Conservation (phyloP, 768 basidiomycete genomes). For the Mrakia blollopis region DNA sequence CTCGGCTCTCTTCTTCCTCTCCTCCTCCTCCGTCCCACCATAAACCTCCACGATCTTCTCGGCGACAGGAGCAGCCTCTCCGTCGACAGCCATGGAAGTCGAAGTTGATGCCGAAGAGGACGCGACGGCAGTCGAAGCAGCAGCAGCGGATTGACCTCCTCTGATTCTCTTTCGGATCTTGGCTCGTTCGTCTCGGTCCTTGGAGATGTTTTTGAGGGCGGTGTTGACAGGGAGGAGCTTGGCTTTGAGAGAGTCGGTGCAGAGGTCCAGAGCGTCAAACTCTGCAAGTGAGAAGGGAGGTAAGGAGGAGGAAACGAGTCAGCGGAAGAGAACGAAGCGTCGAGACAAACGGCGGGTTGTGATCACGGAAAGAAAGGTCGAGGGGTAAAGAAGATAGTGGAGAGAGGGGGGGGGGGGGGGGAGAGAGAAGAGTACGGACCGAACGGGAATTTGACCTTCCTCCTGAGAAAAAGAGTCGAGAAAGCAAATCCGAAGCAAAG, state of each 20-base stretch:
- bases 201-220: conserved; percentile 71
- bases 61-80: not conserved
- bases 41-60: conserved; percentile 24
- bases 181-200: conserved; percentile 73
- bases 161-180: conserved; percentile 64
- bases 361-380: not conserved
- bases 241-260: conserved; percentile 66
- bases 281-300: not conserved
- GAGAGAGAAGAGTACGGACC: conserved; percentile 42
- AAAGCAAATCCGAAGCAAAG: not conserved
- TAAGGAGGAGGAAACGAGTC: not conserved
- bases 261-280: conserved; percentile 32
- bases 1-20: conserved; percentile 49
- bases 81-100: conserved; percentile 5
- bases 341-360: not conserved
- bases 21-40: conserved; percentile 37
- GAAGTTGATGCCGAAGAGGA: not conserved
- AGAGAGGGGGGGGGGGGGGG: conserved; percentile 59
- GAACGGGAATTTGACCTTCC: conserved; percentile 86
- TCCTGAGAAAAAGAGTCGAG: not conserved
- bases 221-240: conserved; percentile 67
- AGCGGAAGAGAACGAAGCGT: not conserved
- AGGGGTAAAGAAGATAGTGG: conserved; percentile 50
- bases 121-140: conserved; percentile 18
- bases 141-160: conserved; percentile 37